Evolutionary conservation across 805 yeast species (phyloP).

Genomic region (Kodamaea laetipori): DNA sequence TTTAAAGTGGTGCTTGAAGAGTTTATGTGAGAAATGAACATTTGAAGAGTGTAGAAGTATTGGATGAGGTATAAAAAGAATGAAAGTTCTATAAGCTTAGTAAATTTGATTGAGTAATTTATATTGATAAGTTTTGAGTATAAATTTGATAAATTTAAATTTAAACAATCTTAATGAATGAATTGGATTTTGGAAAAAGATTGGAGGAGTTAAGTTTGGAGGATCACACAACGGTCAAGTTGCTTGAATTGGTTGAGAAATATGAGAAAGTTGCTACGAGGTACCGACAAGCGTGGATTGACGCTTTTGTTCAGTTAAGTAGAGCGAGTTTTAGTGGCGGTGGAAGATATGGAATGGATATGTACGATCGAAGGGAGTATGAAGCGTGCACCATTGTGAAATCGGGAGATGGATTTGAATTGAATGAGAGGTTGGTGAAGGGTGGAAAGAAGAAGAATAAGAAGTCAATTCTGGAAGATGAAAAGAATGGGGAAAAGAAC

Average conservation of each 20-base stretch:
- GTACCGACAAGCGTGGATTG: conserved; percentile 24
- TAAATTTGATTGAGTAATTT: too few relatives aligned
- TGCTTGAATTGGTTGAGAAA: conserved; percentile 34
- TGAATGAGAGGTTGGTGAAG: conserved; percentile 7
- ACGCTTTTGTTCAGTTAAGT: conserved; percentile 45
- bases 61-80: too few relatives aligned
- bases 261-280: conserved; percentile 32
- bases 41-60: too few relatives aligned
- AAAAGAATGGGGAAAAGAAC: conserved; percentile 6
- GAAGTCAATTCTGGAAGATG: background rate
- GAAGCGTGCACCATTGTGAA: conserved; percentile 26
- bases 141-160: too few relatives aligned
- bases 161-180: too few relatives aligned
- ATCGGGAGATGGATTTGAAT: conserved; percentile 8
- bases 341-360: conserved; percentile 41
- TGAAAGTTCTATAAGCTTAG: too few relatives aligned
- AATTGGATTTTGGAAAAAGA: background rate
- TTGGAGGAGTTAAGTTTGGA: background rate
- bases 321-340: conserved; percentile 44
- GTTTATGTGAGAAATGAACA: too few relatives aligned
- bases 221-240: conserved; percentile 13
- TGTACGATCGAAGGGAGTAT: conserved; percentile 42
- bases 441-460: conserved; percentile 4
- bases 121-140: too few relatives aligned
- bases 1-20: too few relatives aligned